Base-by-base conservation (phyloP, 148 eudicot genomes). In the Vaccinium vitisidaea region DNA sequence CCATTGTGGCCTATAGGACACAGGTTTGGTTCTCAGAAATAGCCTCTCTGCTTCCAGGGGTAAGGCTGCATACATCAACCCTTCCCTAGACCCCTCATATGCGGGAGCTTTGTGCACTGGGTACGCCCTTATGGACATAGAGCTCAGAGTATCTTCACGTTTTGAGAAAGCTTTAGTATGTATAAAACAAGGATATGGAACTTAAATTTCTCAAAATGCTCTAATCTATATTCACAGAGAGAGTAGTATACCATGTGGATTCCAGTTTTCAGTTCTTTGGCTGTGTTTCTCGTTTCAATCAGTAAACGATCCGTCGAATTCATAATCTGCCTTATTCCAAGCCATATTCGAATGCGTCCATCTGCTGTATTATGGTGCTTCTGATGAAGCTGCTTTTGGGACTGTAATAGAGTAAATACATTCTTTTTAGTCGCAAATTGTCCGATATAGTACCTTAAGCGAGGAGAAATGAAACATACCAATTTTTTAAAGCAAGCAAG, bases 311-410 rank as follows among this genome's bases (percentile, higher is more conserved):
- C 98, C 21, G 98, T 93, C 13, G 98, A 89, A 88, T 96, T 94
- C 96, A 96, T 92, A 67, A 96, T 96, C 84, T 96, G 98, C 86
- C 98, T 91, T 46, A 96, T 91, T 11, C 98, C 98, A 75, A 96
- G 86, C 98, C 98, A 96, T 86, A 96, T 87, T 83, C 91, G 89
- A 78, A 96, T 94, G 76, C 98, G 94, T 19, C 95, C 98, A 82
- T 94, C 92, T 10, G 98, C 98, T 82, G 93, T 90, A 84, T 90
- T 84, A 80, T 94, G 90, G 90, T 94, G 89, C 90, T 94, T 93
- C 86, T 90, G 86, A 86, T 93, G 84, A 70, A 93, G 90, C 54
- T 94, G 84, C 87, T 91, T 96, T 89, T 96, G 98, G 70, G 92
- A 89, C 98, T 94, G 91, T 80, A 82, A 73, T 65, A 71, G 74